These are phyloP conservation scores for Pueraria montana DNA, from an alignment of 306 rosid species.

Conservation along the genomic window DNA sequence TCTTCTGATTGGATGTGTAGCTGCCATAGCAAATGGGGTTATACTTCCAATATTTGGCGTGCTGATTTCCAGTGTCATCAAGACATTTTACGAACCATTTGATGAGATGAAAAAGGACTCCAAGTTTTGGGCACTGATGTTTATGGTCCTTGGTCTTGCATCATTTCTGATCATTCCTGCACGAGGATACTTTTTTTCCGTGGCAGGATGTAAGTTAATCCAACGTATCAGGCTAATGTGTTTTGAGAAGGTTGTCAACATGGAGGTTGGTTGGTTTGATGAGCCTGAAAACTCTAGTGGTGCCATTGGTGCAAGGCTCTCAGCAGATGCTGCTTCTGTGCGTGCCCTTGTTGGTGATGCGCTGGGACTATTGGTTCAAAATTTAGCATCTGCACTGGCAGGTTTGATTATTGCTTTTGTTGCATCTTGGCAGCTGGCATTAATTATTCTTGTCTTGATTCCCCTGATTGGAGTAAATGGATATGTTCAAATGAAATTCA, in stretches of 20 bases:
- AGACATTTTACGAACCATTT: constrained; percentile 70
- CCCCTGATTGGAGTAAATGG: constrained; percentile 79
- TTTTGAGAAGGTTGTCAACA: constrained; percentile 78
- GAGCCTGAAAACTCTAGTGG: constrained; percentile 88
- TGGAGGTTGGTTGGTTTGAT: constrained; percentile 93
- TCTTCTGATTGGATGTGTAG: constrained; percentile 68
- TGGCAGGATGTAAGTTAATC: constrained; percentile 83
- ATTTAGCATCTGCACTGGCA: constrained; percentile 65
- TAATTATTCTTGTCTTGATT: constrained; percentile 70
- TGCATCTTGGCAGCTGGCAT: constrained; percentile 79
- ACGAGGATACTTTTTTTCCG: constrained; percentile 68
- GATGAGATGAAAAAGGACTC: constrained; percentile 70
- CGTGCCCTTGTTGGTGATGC: constrained; percentile 87
- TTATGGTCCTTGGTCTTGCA: constrained; percentile 60
- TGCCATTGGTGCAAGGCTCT: constrained; percentile 80
- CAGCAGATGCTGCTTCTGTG: constrained; percentile 84
- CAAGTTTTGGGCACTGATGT: constrained; percentile 80
- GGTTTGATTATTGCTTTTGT: constrained; percentile 80
- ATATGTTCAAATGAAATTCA: constrained; percentile 72
- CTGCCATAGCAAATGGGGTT: constrained; percentile 68
- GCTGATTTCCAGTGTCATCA: constrained; percentile 69
- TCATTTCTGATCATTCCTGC: constrained; percentile 63
- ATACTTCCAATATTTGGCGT: constrained; percentile 74
- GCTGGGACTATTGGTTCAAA: constrained; percentile 66
- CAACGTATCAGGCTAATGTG: constrained; percentile 76